Percentiles rank a stretch among this genome's conserved stretches.
Conservation (phyloP, 352 stramenopile genomes). For the Globisporangium barbulae region DNA sequence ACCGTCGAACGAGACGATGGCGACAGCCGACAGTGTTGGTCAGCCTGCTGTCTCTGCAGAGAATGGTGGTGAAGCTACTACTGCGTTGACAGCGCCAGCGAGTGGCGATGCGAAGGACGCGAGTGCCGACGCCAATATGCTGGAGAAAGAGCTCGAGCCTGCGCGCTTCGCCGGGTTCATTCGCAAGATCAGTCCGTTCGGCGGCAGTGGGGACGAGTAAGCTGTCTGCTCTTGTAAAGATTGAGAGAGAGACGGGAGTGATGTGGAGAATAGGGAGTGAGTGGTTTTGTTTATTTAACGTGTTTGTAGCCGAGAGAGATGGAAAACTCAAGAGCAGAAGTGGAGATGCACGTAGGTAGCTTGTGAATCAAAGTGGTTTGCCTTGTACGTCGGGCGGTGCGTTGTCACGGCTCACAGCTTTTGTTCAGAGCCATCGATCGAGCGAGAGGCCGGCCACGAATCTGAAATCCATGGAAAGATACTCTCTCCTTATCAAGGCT, state of each 20-base stretch:
- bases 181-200: neutral
- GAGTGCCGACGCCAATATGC: neutral
- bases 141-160: neutral
- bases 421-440: no score
- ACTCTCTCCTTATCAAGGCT: neutral
- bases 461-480: neutral
- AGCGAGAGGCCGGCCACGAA: neutral
- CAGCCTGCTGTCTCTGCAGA: neutral
- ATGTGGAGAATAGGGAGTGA: neutral
- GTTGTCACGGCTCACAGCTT: no score
- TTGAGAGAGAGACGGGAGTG: neutral
- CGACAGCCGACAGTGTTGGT: neutral
- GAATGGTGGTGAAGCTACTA: neutral
- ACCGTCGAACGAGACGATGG: neutral
- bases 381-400: no score
- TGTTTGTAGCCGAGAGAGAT: no score
- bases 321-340: no score
- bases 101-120: neutral
- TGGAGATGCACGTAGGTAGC: no score
- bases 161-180: neutral
- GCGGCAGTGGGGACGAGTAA: neutral
- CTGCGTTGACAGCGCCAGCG: neutral
- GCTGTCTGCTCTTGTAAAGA: neutral
- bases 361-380: no score
- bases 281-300: no score